Conservation (phyloP, 2,329 filamentous ascomycete genomes). For the Aspergillus versicolor region DNA sequence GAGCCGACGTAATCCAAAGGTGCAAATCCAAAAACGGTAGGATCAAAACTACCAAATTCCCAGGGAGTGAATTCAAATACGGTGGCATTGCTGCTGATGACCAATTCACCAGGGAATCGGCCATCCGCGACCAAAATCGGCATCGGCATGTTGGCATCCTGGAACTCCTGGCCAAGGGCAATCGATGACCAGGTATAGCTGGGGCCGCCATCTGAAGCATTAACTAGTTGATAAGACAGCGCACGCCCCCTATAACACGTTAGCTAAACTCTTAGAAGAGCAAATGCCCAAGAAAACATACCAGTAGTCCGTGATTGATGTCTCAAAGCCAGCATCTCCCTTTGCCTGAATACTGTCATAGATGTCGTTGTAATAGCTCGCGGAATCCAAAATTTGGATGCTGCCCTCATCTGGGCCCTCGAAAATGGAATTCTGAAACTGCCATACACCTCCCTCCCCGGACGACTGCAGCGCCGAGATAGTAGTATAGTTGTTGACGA, state of each 20-base stretch:
- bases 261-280: neutral
- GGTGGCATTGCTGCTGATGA: conserved; percentile 70
- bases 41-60: conserved; percentile 76
- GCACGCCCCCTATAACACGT: conserved; percentile 58
- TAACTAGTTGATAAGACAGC: conserved; percentile 81
- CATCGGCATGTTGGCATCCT: conserved; percentile 64
- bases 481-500: conserved; percentile 72
- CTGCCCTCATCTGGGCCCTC: conserved; percentile 52
- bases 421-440: conserved; percentile 62
- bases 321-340: conserved; percentile 61
- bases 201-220: conserved; percentile 70
- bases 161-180: conserved; percentile 62
- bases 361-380: conserved; percentile 63
- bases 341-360: conserved; percentile 61
- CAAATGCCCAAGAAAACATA: neutral
- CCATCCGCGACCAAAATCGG: conserved; percentile 72
- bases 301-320: conserved; percentile 82
- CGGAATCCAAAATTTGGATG: conserved; percentile 46
- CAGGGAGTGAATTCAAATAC: conserved; percentile 77
- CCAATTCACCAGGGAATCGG: conserved; percentile 59
- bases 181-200: conserved; percentile 82
- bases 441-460: conserved; percentile 52
- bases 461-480: conserved; percentile 55
- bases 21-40: conserved; percentile 68
- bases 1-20: conserved; percentile 72